A percentile compares a stretch with the other conserved stretches of the same genome.
phyloP scores from a whole-genome alignment of 2,329 filamentous ascomycete species.

The Neonectria faginata region DNA sequence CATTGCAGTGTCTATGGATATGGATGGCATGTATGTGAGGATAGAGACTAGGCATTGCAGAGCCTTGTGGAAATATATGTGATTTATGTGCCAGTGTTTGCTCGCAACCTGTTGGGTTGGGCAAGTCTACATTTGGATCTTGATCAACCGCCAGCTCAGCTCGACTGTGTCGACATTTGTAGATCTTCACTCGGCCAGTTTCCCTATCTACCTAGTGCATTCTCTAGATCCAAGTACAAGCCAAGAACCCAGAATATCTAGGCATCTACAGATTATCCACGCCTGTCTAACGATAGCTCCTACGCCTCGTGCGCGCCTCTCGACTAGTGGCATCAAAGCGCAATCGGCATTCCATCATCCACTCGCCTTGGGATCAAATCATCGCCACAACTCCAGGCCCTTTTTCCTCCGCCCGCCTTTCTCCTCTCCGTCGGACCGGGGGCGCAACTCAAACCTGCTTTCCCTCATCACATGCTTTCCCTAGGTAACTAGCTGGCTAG shows the following conservation, averaged over 20 bases:
- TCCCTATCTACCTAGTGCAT: not conserved
- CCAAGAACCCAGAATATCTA: not conserved
- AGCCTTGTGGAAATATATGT: conserved; percentile 16
- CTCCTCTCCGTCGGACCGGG: not conserved
- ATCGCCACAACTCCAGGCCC: not conserved
- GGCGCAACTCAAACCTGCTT: not conserved
- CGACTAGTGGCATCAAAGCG: not conserved
- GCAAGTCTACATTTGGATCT: not conserved
- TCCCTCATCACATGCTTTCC: conserved; percentile 9
- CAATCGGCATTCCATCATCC: not conserved
- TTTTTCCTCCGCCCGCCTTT: not conserved
- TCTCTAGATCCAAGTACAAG: not conserved
- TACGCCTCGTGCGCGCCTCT: not conserved
- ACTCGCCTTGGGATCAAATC: not conserved
- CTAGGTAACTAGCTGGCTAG: not conserved
- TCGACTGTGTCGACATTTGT: not conserved
- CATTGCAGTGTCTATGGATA: conserved; percentile 14
- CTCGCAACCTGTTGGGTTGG: not conserved
- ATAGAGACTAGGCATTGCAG: conserved; percentile 6
- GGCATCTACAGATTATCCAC: not conserved
- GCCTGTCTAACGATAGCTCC: not conserved
- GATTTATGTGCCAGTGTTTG: not conserved
- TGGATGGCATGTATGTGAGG: conserved; percentile 12
- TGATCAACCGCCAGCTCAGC: not conserved
- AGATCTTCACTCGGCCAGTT: too few relatives aligned